Evolutionary conservation across 495 filamentous ascomycete genomes (phyloP).

Genomic region (Neurospora discreta): DNA sequence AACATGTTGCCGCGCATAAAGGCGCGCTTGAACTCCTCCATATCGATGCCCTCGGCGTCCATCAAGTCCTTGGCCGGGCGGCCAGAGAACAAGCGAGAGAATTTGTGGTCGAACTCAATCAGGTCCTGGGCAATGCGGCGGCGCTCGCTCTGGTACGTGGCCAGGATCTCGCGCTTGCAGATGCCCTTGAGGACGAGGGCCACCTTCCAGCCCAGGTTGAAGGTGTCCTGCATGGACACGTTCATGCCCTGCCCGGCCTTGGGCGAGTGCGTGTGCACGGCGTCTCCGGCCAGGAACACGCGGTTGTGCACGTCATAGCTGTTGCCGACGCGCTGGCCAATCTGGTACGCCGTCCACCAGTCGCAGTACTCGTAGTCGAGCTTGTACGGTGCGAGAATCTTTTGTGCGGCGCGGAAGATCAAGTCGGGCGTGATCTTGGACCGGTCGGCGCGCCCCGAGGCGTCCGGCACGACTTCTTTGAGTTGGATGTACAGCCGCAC

Average conservation of each 20-base stretch:
- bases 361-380: constrained; percentile 51
- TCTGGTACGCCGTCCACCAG: constrained; percentile 34
- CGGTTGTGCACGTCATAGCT: constrained; percentile 47
- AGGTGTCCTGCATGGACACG: constrained; percentile 54
- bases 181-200: constrained; percentile 48
- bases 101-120: constrained; percentile 60
- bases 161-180: constrained; percentile 44
- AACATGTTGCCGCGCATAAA: constrained; percentile 29
- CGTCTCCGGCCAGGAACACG: constrained; percentile 56
- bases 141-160: constrained; percentile 62
- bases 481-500: constrained; percentile 62
- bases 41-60: constrained; percentile 32
- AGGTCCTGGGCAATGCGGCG: constrained; percentile 59
- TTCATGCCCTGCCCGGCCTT: constrained; percentile 77
- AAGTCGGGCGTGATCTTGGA: constrained; percentile 49
- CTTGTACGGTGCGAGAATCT: constrained; percentile 51
- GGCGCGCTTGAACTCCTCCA: constrained; percentile 33
- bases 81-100: constrained; percentile 37
- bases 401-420: constrained; percentile 49
- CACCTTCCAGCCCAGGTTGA: constrained; percentile 70
- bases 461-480: constrained; percentile 35
- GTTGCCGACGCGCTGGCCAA: constrained; percentile 63
- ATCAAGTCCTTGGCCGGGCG: constrained; percentile 33
- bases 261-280: constrained; percentile 55
- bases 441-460: constrained; percentile 35